A percentile compares a stretch with the other conserved stretches of the same genome.
Conservation (phyloP, 805 yeast species). For the Saccharomycopsis babjevae region DNA sequence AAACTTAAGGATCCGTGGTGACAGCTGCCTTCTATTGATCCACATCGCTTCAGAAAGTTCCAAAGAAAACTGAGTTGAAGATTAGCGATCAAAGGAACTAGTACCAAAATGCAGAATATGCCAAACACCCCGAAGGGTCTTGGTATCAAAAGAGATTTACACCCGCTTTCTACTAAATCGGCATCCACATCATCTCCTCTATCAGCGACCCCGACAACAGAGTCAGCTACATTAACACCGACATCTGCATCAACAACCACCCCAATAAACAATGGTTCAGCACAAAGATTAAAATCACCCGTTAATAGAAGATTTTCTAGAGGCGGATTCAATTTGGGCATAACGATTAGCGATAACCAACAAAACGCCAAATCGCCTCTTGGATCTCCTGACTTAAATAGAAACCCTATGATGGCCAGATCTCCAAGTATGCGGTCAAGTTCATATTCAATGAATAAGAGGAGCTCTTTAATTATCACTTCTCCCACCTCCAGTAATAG, state of each 20-base stretch:
- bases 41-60: too few relatives aligned
- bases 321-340: conserved; percentile 13
- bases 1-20: too few relatives aligned
- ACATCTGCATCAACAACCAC: not conserved
- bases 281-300: not conserved
- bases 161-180: not conserved
- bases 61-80: too few relatives aligned
- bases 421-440: conserved; percentile 3
- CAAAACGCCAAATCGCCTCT: not conserved
- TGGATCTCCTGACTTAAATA: conserved; percentile 3
- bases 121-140: not conserved
- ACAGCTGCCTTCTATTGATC: too few relatives aligned
- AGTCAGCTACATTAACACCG: not conserved
- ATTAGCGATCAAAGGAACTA: too few relatives aligned
- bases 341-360: conserved; percentile 10
- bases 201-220: not conserved
- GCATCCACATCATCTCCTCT: not conserved
- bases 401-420: not conserved
- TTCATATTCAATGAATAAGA: conserved; percentile 1
- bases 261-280: not conserved
- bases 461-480: not conserved
- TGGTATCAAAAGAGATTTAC: not conserved
- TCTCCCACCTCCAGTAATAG: conserved; percentile 1
- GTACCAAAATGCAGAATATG: not conserved
- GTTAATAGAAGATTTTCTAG: conserved; percentile 11